A percentile compares a stretch with the other conserved stretches of the same genome.
Conservation (phyloP, 1,139 yeast genomes). For the Hanseniaspora gamundiae region DNA sequence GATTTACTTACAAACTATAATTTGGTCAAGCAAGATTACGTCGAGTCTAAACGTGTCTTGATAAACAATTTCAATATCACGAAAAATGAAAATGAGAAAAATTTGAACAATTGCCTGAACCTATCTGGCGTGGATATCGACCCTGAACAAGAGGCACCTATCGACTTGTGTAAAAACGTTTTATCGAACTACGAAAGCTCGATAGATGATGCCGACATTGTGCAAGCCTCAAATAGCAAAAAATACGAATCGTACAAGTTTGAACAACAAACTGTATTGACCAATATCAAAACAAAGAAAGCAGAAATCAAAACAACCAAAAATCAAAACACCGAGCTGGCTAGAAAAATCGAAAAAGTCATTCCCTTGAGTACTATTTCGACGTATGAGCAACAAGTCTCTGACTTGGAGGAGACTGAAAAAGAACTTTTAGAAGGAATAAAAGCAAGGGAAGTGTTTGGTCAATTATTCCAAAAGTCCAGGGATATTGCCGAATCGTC, state of each 20-base stretch:
- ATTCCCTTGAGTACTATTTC: neutral
- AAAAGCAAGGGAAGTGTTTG: slow-evolving; percentile 1
- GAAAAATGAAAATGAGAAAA: slow-evolving; percentile 1
- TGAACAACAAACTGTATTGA: neutral
- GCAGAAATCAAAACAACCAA: neutral
- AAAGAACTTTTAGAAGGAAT: slow-evolving; percentile 1
- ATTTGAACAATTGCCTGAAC: slow-evolving; percentile 1
- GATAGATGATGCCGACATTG: neutral
- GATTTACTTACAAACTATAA: slow-evolving; percentile 43
- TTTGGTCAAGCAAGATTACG: slow-evolving; percentile 25
- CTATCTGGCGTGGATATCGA: slow-evolving; percentile 3
- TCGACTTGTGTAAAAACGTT: neutral
- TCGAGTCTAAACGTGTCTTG: slow-evolving; percentile 7
- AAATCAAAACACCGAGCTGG: neutral
- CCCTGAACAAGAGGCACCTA: slow-evolving; percentile 1
- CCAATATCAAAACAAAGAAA: neutral
- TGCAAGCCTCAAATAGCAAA: neutral
- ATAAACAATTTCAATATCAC: slow-evolving; percentile 2
- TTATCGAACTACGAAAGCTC: neutral
- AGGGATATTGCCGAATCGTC: slow-evolving; percentile 1
- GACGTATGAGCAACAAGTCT: neutral
- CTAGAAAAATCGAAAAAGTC: neutral
- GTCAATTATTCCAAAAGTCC: slow-evolving; percentile 1
- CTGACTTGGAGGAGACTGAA: neutral
- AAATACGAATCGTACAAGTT: neutral